phyloP scores from a whole-genome alignment of 139 green algal genomes.

The Closterium sp. region DNA sequence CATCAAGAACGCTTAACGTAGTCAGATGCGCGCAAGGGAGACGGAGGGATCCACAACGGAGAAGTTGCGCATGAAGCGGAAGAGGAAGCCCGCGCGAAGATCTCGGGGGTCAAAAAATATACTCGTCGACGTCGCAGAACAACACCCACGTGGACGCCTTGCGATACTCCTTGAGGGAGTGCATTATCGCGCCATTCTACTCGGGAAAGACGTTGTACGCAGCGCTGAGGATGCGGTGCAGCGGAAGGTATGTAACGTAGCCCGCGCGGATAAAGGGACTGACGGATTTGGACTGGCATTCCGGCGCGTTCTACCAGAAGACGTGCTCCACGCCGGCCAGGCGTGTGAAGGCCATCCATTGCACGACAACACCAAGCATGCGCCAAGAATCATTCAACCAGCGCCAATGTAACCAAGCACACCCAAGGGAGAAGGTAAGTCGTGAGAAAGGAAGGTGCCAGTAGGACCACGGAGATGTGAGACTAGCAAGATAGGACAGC shows the following conservation, averaged over 20 bases:
- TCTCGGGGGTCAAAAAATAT: conserved; percentile 22
- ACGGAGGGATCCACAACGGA: background rate
- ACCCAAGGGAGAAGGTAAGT: no score
- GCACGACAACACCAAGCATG: background rate
- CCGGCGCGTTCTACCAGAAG: conserved; percentile 32
- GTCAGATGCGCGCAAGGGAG: background rate
- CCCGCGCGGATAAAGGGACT: background rate
- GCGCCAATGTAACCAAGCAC: no score
- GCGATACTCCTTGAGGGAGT: conserved; percentile 26
- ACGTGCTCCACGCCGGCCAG: conserved; percentile 32
- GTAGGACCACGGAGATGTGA: no score
- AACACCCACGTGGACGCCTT: conserved; percentile 7
- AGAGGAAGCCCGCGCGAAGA: conserved; percentile 7
- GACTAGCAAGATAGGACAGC: no score
- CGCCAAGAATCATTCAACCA: no score
- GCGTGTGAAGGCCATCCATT: conserved; percentile 26
- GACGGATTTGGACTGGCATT: background rate
- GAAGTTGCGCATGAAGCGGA: conserved; percentile 4
- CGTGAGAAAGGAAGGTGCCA: no score
- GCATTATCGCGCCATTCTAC: background rate
- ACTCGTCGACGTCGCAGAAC: conserved; percentile 26
- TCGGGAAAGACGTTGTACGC: background rate
- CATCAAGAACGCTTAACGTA: no score
- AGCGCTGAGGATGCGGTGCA: background rate
- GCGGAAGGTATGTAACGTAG: background rate